Percentiles rank a stretch among this genome's conserved stretches.
These are phyloP conservation scores for Cladosporium velox DNA, from an alignment of 2,329 filamentous ascomycete species.

Conservation along the genomic window DNA sequence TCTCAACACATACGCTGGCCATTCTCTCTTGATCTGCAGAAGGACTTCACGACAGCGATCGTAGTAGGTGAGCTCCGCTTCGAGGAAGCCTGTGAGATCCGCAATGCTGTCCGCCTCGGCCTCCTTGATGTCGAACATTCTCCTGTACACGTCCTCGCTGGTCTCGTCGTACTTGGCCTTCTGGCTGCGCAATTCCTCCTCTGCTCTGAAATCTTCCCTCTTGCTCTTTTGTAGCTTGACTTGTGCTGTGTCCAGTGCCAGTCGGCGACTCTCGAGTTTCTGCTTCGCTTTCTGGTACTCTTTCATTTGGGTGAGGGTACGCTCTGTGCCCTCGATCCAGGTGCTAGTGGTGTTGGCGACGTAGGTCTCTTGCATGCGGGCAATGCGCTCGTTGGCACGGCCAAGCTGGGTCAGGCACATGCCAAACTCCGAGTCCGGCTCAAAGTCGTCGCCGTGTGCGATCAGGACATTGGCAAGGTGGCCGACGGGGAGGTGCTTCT, in stretches of 20 bases:
- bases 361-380: conserved; percentile 81
- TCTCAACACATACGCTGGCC: conserved; percentile 60
- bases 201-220: conserved; percentile 87
- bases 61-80: conserved; percentile 87
- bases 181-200: conserved; percentile 86
- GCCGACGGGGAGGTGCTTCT: conserved; percentile 78
- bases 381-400: conserved; percentile 83
- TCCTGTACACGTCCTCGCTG: conserved; percentile 83
- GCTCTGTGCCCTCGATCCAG: conserved; percentile 90
- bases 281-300: conserved; percentile 91
- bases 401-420: conserved; percentile 79
- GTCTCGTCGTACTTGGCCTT: conserved; percentile 97
- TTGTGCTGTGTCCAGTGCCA: conserved; percentile 88
- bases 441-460: conserved; percentile 87
- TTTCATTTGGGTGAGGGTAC: conserved; percentile 91
- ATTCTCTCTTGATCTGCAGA: conserved; percentile 66
- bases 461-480: conserved; percentile 85
- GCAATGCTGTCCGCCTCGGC: conserved; percentile 79
- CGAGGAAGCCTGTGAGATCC: conserved; percentile 78
- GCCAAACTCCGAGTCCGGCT: conserved; percentile 86
- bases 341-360: conserved; percentile 73
- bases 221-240: conserved; percentile 92
- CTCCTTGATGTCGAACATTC: conserved; percentile 97
- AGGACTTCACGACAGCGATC: conserved; percentile 88
- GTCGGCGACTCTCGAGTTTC: conserved; percentile 85